Evolutionary conservation across 2,329 filamentous ascomycete genomes (phyloP).

Genomic region (Fusarium nurragi): DNA sequence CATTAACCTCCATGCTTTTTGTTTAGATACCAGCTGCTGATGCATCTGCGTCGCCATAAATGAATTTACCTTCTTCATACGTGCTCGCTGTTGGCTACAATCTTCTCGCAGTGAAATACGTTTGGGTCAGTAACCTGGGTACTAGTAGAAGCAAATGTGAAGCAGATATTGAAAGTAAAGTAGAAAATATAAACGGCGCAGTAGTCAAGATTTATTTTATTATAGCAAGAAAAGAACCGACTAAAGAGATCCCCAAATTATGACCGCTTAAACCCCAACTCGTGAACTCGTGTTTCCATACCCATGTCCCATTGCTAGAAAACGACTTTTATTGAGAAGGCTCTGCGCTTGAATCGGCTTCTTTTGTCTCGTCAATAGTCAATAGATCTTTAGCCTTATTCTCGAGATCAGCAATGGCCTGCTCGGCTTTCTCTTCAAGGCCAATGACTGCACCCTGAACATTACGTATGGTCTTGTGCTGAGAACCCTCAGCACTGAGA

Average conservation of each 20-base stretch:
- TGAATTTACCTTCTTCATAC: conserved; percentile 11
- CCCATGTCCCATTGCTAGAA: conserved; percentile 18
- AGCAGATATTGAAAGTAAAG: neutral
- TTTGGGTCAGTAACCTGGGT: neutral
- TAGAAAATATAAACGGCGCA: neutral
- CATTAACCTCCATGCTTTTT: conserved; percentile 33
- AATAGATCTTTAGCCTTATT: conserved; percentile 36
- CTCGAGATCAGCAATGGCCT: conserved; percentile 30
- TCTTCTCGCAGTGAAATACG: neutral
- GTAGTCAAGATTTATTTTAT: conserved; percentile 10
- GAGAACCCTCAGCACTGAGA: conserved; percentile 53
- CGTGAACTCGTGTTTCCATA: conserved; percentile 39
- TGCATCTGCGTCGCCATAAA: conserved; percentile 27
- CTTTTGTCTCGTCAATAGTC: conserved; percentile 28
- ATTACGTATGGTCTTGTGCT: conserved; percentile 54
- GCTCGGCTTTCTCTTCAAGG: conserved; percentile 44
- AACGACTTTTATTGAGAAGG: conserved; percentile 26
- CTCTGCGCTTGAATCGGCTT: conserved; percentile 16
- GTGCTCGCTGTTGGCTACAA: neutral
- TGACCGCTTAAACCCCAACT: conserved; percentile 40
- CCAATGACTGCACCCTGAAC: conserved; percentile 53
- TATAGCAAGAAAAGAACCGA: conserved; percentile 22
- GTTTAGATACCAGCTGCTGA: conserved; percentile 42
- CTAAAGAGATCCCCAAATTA: conserved; percentile 29
- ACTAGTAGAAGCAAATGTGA: neutral